phyloP scores from a whole-genome alignment of 2,329 filamentous ascomycete species.

The Leptographium wingfieldii region DNA sequence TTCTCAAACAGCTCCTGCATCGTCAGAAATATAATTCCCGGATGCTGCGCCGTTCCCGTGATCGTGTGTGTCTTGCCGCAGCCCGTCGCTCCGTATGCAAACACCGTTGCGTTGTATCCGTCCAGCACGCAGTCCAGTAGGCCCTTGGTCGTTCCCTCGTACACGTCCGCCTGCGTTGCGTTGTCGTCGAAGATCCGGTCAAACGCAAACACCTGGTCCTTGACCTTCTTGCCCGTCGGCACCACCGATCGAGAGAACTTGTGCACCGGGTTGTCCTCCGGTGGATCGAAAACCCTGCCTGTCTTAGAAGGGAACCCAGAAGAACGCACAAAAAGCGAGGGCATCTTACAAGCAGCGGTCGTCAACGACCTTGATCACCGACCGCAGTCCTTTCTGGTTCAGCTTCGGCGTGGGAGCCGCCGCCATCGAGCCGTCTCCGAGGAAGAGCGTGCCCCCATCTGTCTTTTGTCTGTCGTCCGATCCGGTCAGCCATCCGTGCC shows the following conservation, averaged over 20 bases:
- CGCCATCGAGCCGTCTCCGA: constrained; percentile 96
- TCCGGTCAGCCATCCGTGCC: neutral
- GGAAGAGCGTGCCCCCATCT: constrained; percentile 80
- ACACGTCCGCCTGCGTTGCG: constrained; percentile 81
- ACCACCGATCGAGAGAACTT: constrained; percentile 75
- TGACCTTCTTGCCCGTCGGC: constrained; percentile 77
- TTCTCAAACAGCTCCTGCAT: constrained; percentile 99
- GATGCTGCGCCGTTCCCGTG: constrained; percentile 78
- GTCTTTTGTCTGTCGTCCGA: constrained; percentile 25
- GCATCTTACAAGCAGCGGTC: constrained; percentile 80
- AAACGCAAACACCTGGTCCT: constrained; percentile 96
- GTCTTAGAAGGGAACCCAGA: neutral
- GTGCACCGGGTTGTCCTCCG: constrained; percentile 85
- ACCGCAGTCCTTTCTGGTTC: constrained; percentile 71
- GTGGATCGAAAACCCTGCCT: constrained; percentile 82
- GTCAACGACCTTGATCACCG: constrained; percentile 92
- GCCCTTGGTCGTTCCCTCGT: constrained; percentile 78
- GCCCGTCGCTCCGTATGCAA: constrained; percentile 93
- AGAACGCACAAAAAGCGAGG: neutral
- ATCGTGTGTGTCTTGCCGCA: constrained; percentile 99
- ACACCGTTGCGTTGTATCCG: constrained; percentile 97
- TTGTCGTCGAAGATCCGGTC: constrained; percentile 96
- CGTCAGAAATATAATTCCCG: constrained; percentile 95
- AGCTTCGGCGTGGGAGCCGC: constrained; percentile 73
- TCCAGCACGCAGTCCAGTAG: constrained; percentile 93